Percentiles rank a stretch among this genome's conserved stretches.
phyloP scores from a whole-genome alignment of 768 basidiomycete species.

The Russula dissimulans region DNA sequence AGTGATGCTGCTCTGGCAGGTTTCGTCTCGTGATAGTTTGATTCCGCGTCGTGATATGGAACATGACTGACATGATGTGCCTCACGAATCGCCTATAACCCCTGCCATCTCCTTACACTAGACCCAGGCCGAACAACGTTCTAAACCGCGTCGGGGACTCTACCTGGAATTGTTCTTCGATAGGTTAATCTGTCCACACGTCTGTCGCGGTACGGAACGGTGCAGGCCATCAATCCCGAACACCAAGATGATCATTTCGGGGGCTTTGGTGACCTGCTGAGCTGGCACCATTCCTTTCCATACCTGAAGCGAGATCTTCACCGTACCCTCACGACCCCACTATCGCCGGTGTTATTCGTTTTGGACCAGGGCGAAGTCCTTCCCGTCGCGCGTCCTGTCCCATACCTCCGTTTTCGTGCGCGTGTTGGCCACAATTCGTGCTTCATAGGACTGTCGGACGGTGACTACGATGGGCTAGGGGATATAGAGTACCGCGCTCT shows the following conservation, averaged over 20 bases:
- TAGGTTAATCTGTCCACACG: too few relatives aligned
- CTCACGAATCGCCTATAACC: not conserved
- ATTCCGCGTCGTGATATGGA: not conserved
- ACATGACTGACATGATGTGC: not conserved
- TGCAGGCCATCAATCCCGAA: conserved; percentile 1
- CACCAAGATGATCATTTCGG: conserved; percentile 9
- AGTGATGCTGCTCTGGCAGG: too few relatives aligned
- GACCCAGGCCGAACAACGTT: not conserved
- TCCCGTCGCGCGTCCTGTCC: conserved; percentile 24
- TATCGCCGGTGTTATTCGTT: conserved; percentile 37
- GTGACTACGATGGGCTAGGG: conserved; percentile 81
- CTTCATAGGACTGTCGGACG: conserved; percentile 67
- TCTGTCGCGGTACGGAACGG: too few relatives aligned
- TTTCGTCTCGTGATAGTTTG: not conserved
- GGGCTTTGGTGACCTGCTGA: conserved; percentile 12
- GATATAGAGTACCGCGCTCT: conserved; percentile 86
- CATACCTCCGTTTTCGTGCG: conserved; percentile 25
- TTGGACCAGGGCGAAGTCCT: conserved; percentile 16
- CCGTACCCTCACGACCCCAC: conserved; percentile 64
- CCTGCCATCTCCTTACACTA: not conserved
- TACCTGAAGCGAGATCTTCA: conserved; percentile 42
- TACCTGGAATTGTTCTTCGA: too few relatives aligned
- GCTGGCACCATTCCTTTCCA: conserved; percentile 45
- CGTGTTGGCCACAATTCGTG: conserved; percentile 63
- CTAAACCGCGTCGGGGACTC: too few relatives aligned